Conservation (phyloP, 2,329 filamentous ascomycete species). For the Pleurostoma richardsiae region DNA sequence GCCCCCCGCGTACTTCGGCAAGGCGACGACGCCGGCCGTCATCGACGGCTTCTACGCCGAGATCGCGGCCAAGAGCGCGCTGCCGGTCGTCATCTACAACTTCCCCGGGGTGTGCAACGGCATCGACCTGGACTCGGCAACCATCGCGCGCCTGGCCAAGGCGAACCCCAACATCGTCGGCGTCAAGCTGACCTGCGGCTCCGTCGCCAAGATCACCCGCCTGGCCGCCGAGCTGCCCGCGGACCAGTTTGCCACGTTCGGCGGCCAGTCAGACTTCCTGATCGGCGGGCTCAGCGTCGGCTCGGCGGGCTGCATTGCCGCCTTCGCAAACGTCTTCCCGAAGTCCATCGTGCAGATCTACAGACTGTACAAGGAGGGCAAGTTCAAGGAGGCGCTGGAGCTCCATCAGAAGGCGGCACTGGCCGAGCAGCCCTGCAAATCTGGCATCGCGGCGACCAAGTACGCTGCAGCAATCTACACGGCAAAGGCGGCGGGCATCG, state of each 20-base stretch:
- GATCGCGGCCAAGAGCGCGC: conserved; percentile 41
- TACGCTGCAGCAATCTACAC: conserved; percentile 59
- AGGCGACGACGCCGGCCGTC: conserved; percentile 51
- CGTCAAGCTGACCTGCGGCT: conserved; percentile 65
- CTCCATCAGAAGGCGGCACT: conserved; percentile 59
- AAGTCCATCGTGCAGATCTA: conserved; percentile 54
- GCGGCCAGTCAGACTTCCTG: conserved; percentile 70
- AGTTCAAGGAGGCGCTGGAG: conserved; percentile 50
- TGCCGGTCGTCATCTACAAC: conserved; percentile 63
- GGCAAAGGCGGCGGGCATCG: conserved; percentile 54
- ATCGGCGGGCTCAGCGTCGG: conserved; percentile 55
- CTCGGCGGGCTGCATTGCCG: conserved; percentile 55
- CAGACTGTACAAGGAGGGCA: conserved; percentile 53
- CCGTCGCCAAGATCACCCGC: conserved; percentile 66
- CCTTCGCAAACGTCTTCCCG: conserved; percentile 59
- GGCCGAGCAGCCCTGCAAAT: conserved; percentile 61
- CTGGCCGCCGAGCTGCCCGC: conserved; percentile 45
- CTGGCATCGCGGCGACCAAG: conserved; percentile 63
- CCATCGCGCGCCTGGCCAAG: conserved; percentile 47
- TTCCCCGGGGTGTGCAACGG: conserved; percentile 66
- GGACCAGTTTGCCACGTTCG: conserved; percentile 60
- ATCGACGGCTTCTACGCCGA: conserved; percentile 56
- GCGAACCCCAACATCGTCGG: conserved; percentile 52
- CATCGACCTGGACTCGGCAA: conserved; percentile 62
- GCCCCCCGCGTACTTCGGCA: conserved; percentile 61